phyloP scores from a whole-genome alignment of 1,139 yeast species.

The Chernovozyma sophiae-reginae region DNA sequence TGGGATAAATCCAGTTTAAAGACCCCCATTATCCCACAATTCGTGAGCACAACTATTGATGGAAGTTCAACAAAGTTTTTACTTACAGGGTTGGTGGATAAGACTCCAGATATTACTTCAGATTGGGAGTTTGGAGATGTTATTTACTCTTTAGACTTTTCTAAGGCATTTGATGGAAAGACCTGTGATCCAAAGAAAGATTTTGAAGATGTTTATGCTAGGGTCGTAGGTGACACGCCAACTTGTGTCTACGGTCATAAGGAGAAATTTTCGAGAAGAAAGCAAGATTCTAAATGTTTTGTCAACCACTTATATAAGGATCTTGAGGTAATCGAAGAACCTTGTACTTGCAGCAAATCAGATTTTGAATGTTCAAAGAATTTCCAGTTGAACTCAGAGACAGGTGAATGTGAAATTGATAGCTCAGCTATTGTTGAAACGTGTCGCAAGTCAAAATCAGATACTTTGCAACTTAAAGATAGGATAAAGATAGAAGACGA shows the following conservation, averaged over 20 bases:
- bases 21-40: slow-evolving; percentile 39
- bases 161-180: slow-evolving; percentile 50
- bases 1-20: slow-evolving; percentile 59
- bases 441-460: slow-evolving; percentile 20
- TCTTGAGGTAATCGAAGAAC: slow-evolving; percentile 48
- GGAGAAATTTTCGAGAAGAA: slow-evolving; percentile 66
- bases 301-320: slow-evolving; percentile 60
- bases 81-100: slow-evolving; percentile 43
- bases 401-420: slow-evolving; percentile 57
- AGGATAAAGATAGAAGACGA: slow-evolving; percentile 49
- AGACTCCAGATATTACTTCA: slow-evolving; percentile 8
- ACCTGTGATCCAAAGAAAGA: slow-evolving; percentile 40
- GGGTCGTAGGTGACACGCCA: slow-evolving; percentile 50
- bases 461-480: slow-evolving; percentile 24
- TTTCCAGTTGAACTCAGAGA: slow-evolving; percentile 36
- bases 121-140: slow-evolving; percentile 17
- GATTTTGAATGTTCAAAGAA: slow-evolving; percentile 78
- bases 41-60: slow-evolving; percentile 62
- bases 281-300: slow-evolving; percentile 64
- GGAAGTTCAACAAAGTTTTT: slow-evolving; percentile 65
- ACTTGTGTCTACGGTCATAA: slow-evolving; percentile 71
- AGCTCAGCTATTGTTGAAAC: slow-evolving; percentile 20
- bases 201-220: slow-evolving; percentile 65
- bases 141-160: slow-evolving; percentile 58
- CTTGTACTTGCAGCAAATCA: slow-evolving; percentile 59